Conservation (phyloP, 257 asterid genomes). For the Ocimum tenuiflorum region DNA sequence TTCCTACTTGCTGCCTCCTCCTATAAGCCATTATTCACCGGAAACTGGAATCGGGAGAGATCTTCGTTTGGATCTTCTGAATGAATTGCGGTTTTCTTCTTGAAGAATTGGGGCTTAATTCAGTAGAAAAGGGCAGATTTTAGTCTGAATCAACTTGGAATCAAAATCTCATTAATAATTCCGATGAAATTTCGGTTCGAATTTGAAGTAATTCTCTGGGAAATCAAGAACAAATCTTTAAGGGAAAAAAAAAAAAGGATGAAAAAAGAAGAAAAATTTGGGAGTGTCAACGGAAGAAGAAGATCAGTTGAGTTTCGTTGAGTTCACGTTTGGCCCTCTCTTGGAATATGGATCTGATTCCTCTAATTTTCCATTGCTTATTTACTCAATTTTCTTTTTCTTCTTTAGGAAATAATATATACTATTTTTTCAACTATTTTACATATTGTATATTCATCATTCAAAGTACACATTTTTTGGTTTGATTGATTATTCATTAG, state of each 20-base stretch:
- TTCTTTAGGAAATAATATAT: too few relatives aligned
- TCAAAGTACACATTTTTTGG: too few relatives aligned
- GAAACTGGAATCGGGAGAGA: neutral
- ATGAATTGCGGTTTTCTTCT: neutral
- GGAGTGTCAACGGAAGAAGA: constrained; percentile 21
- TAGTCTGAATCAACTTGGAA: neutral
- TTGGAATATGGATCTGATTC: constrained; percentile 29
- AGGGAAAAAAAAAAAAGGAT: too few relatives aligned
- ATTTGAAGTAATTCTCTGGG: neutral
- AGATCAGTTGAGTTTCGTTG: constrained; percentile 17
- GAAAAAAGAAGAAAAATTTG: too few relatives aligned
- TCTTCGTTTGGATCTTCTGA: neutral
- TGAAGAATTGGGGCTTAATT: neutral
- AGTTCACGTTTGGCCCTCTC: constrained; percentile 15
- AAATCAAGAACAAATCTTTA: neutral
- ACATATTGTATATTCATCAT: too few relatives aligned
- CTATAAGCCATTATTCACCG: constrained; percentile 56
- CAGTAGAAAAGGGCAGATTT: neutral
- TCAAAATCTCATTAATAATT: neutral
- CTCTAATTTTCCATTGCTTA: neutral
- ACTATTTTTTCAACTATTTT: too few relatives aligned
- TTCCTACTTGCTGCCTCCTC: constrained; percentile 65
- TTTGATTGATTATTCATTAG: too few relatives aligned
- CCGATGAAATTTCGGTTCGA: constrained; percentile 6
- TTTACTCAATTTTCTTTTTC: too few relatives aligned